A percentile compares a stretch with the other conserved stretches of the same genome.
Conservation (phyloP, 768 basidiomycete genomes). For the Leccinum longicurvipes region DNA sequence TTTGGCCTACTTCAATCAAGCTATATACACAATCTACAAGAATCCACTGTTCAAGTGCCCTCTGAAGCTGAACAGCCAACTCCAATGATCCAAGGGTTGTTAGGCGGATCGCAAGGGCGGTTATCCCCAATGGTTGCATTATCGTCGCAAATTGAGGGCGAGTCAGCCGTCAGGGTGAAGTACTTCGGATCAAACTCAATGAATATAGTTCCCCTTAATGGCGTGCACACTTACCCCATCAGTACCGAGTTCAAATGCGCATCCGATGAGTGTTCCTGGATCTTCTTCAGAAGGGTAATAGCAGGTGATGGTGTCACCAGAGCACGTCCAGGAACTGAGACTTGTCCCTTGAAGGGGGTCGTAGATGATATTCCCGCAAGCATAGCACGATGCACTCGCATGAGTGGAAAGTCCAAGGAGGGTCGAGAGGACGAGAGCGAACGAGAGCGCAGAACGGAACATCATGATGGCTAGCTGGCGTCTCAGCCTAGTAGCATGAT, state of each 20-base stretch:
- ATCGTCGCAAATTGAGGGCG: slow-evolving; percentile 3
- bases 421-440: background rate
- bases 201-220: background rate
- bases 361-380: slow-evolving; percentile 4
- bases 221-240: background rate
- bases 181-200: background rate
- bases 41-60: too few species aligned
- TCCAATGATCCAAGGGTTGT: slow-evolving; percentile 5
- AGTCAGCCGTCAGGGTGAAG: background rate
- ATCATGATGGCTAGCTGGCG: background rate
- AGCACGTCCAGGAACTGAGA: slow-evolving; percentile 10
- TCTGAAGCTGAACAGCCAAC: background rate
- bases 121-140: slow-evolving; percentile 1
- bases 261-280: slow-evolving; percentile 9
- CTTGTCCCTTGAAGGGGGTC: background rate
- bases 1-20: too few species aligned
- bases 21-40: too few species aligned
- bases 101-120: background rate
- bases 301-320: slow-evolving; percentile 4
- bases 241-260: background rate
- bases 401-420: slow-evolving; percentile 1
- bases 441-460: background rate
- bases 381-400: background rate
- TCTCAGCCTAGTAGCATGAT: background rate
- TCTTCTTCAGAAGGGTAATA: slow-evolving; percentile 11